Conservation (phyloP, 352 stramenopile genomes). For the Phytophthora sp. region DNA sequence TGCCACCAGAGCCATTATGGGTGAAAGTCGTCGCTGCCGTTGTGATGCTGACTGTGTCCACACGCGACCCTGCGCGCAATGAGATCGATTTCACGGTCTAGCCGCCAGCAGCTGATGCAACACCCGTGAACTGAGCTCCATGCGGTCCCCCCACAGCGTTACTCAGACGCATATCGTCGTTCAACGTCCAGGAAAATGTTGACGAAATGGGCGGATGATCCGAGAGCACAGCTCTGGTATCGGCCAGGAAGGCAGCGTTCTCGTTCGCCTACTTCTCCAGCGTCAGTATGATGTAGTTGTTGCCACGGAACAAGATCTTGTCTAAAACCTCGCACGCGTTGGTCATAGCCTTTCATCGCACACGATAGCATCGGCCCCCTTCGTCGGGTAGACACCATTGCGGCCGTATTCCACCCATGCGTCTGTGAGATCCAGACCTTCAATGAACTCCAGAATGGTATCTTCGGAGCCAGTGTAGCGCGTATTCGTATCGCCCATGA, state of each 20-base stretch:
- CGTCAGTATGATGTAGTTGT: constrained; percentile 50
- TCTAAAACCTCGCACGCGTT: constrained; percentile 57
- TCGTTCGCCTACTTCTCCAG: constrained; percentile 48
- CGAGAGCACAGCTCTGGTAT: constrained; percentile 42
- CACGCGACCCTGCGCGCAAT: constrained; percentile 34
- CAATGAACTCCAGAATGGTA: constrained; percentile 41
- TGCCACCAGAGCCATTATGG: constrained; percentile 48
- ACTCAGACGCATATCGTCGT: constrained; percentile 42
- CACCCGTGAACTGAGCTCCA: constrained; percentile 45
- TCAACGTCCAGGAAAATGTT: constrained; percentile 47
- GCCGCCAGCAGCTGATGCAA: constrained; percentile 28
- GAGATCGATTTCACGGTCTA: constrained; percentile 45
- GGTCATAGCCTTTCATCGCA: constrained; percentile 42
- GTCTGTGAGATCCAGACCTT: constrained; percentile 43
- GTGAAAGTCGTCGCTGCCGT: constrained; percentile 30
- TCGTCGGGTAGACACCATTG: constrained; percentile 37
- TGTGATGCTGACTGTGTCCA: constrained; percentile 49
- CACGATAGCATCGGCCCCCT: constrained; percentile 44
- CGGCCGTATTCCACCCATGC: constrained; percentile 51
- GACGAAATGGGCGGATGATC: constrained; percentile 54
- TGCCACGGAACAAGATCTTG: constrained; percentile 62
- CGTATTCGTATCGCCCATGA: constrained; percentile 64
- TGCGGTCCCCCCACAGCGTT: constrained; percentile 47
- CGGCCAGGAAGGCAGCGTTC: constrained; percentile 47
- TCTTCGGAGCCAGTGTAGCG: constrained; percentile 53